A percentile compares a stretch with the other conserved stretches of the same genome.
These are phyloP conservation scores for Inga laurina DNA, from an alignment of 306 rosid species.

Conservation along the genomic window DNA sequence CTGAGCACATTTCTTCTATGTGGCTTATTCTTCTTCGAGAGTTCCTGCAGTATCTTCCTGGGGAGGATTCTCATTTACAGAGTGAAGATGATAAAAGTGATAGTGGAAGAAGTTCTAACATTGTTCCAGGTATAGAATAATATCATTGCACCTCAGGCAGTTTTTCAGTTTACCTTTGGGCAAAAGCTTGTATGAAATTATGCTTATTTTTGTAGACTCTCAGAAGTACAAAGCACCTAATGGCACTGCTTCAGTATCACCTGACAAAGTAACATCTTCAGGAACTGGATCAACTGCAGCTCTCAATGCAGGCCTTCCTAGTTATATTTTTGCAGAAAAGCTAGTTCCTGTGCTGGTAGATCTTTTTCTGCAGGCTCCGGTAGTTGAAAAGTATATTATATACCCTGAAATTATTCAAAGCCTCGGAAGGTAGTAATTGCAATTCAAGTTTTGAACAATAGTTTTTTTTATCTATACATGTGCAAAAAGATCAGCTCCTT, in stretches of 20 bases:
- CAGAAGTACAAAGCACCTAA: constrained; percentile 50
- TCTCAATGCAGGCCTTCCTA: constrained; percentile 53
- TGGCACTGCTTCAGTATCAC: constrained; percentile 54
- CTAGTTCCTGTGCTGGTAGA: constrained; percentile 83
- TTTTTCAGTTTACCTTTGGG: constrained; percentile 32
- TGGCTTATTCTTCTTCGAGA: constrained; percentile 86
- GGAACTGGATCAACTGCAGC: constrained; percentile 54
- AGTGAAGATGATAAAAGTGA: constrained; percentile 61
- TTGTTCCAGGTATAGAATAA: constrained; percentile 46
- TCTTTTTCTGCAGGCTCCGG: constrained; percentile 84
- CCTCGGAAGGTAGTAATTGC: constrained; percentile 77
- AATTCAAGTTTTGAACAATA: not conserved
- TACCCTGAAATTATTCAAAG: constrained; percentile 93
- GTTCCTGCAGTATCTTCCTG: constrained; percentile 81
- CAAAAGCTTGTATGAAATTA: constrained; percentile 19
- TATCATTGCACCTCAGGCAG: constrained; percentile 30
- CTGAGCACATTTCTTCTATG: constrained; percentile 73
- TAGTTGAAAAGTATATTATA: constrained; percentile 68
- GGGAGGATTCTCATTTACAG: constrained; percentile 56
- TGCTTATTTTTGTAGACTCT: constrained; percentile 54
- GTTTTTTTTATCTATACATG: not conserved
- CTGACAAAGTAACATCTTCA: constrained; percentile 52
- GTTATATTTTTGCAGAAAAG: constrained; percentile 79
- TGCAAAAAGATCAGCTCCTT: not conserved
- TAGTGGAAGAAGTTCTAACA: constrained; percentile 56